A percentile compares a stretch with the other conserved stretches of the same genome.
These are phyloP conservation scores for Recurvomyces mirabilis DNA, from an alignment of 495 filamentous ascomycete species.

Conservation along the genomic window DNA sequence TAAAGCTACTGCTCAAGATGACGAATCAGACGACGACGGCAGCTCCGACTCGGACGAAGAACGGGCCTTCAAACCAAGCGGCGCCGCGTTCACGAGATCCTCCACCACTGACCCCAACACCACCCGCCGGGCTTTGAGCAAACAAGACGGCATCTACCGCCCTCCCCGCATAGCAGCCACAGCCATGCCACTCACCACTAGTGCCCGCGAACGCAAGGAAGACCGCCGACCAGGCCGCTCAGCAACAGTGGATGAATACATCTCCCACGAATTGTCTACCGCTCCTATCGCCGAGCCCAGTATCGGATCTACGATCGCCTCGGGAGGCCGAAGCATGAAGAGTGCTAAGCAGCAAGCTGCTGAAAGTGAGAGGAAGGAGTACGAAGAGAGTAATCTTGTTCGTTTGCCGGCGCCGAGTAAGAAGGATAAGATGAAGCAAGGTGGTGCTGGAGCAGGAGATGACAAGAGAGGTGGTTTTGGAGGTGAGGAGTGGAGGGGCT, in stretches of 20 bases:
- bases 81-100: slow-evolving; percentile 27
- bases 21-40: slow-evolving; percentile 36
- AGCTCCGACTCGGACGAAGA: slow-evolving; percentile 45
- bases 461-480: slow-evolving; percentile 33
- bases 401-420: slow-evolving; percentile 71
- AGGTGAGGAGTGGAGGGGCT: slow-evolving; percentile 58
- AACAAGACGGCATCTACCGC: slow-evolving; percentile 46
- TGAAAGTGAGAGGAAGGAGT: slow-evolving; percentile 45
- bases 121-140: slow-evolving; percentile 62
- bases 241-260: slow-evolving; percentile 73
- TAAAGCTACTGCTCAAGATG: slow-evolving; percentile 24
- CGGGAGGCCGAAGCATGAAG: slow-evolving; percentile 13
- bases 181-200: slow-evolving; percentile 58
- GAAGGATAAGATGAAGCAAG: slow-evolving; percentile 67
- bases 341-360: slow-evolving; percentile 9
- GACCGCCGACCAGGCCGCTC: slow-evolving; percentile 49
- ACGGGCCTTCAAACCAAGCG: slow-evolving; percentile 13
- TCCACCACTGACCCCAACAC: slow-evolving; percentile 41
- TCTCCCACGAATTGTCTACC: slow-evolving; percentile 63
- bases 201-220: slow-evolving; percentile 39
- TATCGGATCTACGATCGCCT: slow-evolving; percentile 41
- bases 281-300: slow-evolving; percentile 63
- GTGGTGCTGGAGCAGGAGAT: slow-evolving; percentile 38
- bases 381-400: slow-evolving; percentile 64
- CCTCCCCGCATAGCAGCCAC: slow-evolving; percentile 60